phyloP scores from a whole-genome alignment of 176 grass and related monocot species.

The Lolium perenne region DNA sequence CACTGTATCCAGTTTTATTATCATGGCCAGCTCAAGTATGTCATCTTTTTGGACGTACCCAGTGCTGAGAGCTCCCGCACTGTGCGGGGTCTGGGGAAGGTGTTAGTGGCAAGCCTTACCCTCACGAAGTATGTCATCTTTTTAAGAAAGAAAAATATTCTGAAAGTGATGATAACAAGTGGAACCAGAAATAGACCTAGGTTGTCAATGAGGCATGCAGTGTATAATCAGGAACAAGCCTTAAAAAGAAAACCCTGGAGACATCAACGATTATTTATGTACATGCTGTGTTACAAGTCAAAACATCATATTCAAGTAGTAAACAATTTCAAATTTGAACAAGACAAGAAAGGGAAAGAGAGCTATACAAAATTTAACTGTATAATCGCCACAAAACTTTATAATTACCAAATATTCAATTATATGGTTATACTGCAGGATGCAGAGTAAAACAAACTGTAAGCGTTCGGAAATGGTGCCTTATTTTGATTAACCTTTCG shows the following conservation, averaged over 20 bases:
- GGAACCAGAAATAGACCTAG: not conserved
- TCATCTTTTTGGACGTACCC: too few species aligned
- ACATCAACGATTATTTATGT: not conserved
- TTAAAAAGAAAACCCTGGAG: not conserved
- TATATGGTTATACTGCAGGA: not conserved
- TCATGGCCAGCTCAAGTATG: not conserved
- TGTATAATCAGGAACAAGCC: not conserved
- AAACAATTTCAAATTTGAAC: slow-evolving; percentile 32
- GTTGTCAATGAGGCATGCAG: not conserved
- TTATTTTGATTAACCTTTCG: not conserved
- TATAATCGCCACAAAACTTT: too few species aligned
- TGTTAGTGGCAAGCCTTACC: too few species aligned
- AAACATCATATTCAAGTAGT: not conserved
- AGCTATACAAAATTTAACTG: not conserved
- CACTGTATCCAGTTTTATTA: slow-evolving; percentile 20
- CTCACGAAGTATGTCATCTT: not conserved
- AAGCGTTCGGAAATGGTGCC: not conserved
- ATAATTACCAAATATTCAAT: not conserved
- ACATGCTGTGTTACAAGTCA: not conserved
- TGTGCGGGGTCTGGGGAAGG: too few species aligned
- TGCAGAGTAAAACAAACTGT: not conserved
- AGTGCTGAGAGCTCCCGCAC: too few species aligned
- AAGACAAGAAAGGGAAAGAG: not conserved
- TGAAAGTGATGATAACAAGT: not conserved
- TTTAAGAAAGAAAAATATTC: not conserved